Conservation (phyloP, 768 basidiomycete genomes). For the Calvatia gigantea region DNA sequence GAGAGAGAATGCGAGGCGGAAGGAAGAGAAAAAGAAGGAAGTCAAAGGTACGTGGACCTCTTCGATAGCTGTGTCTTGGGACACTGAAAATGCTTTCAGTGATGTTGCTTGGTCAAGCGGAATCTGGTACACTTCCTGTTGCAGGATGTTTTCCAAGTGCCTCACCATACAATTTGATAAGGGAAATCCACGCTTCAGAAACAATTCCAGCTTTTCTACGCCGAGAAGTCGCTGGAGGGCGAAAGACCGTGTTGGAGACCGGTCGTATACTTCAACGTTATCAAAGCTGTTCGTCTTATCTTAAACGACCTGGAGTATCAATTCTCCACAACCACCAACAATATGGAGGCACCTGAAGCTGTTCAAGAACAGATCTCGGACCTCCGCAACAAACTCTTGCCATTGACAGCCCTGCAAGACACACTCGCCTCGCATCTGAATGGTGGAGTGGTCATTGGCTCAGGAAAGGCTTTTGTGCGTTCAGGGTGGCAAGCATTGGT, state of each 20-base stretch:
- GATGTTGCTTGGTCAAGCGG: conserved; percentile 76
- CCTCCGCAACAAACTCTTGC: conserved; percentile 54
- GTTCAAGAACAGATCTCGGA: conserved; percentile 40
- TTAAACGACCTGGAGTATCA: conserved; percentile 69
- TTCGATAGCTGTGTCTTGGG: neutral
- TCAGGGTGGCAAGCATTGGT: conserved; percentile 67
- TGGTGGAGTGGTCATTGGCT: conserved; percentile 54
- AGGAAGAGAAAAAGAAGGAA: conserved; percentile 31
- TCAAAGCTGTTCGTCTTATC: conserved; percentile 74
- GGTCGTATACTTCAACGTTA: conserved; percentile 80
- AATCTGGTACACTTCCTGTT: conserved; percentile 40
- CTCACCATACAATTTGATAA: conserved; percentile 7
- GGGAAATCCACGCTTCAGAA: conserved; percentile 85
- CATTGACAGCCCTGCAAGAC: conserved; percentile 64
- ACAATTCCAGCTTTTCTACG: conserved; percentile 81
- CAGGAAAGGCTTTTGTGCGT: conserved; percentile 65
- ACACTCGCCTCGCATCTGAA: conserved; percentile 66
- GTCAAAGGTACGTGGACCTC: conserved; percentile 48
- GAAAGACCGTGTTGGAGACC: conserved; percentile 76
- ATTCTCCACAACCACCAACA: conserved; percentile 25
- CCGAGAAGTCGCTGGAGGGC: conserved; percentile 62
- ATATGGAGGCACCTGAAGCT: conserved; percentile 17
- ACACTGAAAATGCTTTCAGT: conserved; percentile 32
- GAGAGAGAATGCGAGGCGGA: conserved; percentile 15
- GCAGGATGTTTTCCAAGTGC: neutral